Evolutionary conservation across 2,329 filamentous ascomycete species (phyloP).

Genomic region (Rhynchosporium secalis): DNA sequence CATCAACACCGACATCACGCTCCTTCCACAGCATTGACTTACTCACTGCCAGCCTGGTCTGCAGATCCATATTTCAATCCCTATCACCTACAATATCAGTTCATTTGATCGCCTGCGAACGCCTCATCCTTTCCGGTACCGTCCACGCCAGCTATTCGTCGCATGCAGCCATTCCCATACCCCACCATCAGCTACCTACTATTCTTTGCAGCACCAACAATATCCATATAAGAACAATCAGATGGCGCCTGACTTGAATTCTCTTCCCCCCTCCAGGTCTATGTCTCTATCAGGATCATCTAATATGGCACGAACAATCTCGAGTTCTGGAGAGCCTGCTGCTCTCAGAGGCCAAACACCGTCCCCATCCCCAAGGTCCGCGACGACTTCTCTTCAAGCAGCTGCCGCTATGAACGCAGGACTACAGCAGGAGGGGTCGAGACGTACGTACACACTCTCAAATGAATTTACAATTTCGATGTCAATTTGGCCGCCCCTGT

Average conservation of each 20-base stretch:
- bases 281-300: constrained; percentile 39
- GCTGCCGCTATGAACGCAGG: constrained; percentile 77
- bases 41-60: not conserved
- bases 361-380: constrained; percentile 62
- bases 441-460: constrained; percentile 46
- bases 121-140: not conserved
- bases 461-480: not conserved
- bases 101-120: constrained; percentile 4
- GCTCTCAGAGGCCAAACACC: constrained; percentile 50
- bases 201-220: constrained; percentile 3
- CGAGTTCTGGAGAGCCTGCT: constrained; percentile 36
- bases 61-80: not conserved
- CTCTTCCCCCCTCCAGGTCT: constrained; percentile 52
- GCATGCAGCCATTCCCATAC: constrained; percentile 4
- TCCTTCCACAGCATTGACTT: constrained; percentile 5
- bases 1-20: not conserved
- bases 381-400: constrained; percentile 71
- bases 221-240: constrained; percentile 19
- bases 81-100: constrained; percentile 5
- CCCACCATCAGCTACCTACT: constrained; percentile 12
- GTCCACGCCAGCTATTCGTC: constrained; percentile 2
- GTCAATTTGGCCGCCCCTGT: not conserved
- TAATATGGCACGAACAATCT: constrained; percentile 43
- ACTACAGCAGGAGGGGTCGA: constrained; percentile 63
- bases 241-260: constrained; percentile 56